Percentiles rank a stretch among this genome's conserved stretches.
Conservation (phyloP, 2,329 filamentous ascomycete species). For the Exophiala sp. region DNA sequence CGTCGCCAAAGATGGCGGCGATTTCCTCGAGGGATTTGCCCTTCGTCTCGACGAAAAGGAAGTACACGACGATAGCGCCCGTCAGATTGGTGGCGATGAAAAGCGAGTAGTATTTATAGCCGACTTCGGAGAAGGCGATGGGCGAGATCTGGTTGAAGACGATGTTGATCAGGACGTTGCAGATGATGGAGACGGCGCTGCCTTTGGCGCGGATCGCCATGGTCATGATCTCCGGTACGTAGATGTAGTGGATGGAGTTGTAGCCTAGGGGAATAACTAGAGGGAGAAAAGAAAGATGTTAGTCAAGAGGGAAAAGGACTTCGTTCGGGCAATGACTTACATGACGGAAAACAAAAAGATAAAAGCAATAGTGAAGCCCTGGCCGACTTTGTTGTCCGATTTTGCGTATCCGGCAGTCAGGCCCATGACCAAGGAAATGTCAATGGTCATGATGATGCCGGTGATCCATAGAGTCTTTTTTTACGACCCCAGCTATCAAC, state of each 20-base stretch:
- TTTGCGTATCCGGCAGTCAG: neutral
- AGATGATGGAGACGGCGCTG: constrained; percentile 53
- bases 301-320: neutral
- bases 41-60: constrained; percentile 30
- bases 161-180: constrained; percentile 49
- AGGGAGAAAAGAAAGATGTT: neutral
- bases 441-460: neutral
- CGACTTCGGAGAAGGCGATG: constrained; percentile 32
- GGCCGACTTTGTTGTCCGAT: constrained; percentile 1
- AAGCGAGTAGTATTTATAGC: constrained; percentile 30
- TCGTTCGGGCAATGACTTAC: neutral
- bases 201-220: constrained; percentile 59
- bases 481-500: constrained; percentile 3
- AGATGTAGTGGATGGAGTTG: constrained; percentile 36
- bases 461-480: neutral
- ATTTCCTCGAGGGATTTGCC: constrained; percentile 31
- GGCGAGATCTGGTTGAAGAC: constrained; percentile 31
- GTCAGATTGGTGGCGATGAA: constrained; percentile 15
- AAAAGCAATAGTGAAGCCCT: constrained; percentile 5
- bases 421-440: constrained; percentile 5
- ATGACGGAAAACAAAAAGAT: constrained; percentile 8
- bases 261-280: neutral
- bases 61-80: constrained; percentile 26
- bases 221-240: constrained; percentile 61
- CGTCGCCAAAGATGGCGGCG: constrained; percentile 24